Percentiles rank a stretch among this genome's conserved stretches.
Conservation (phyloP, 192 early-diverging fungal species). For the Backusella luteola region DNA sequence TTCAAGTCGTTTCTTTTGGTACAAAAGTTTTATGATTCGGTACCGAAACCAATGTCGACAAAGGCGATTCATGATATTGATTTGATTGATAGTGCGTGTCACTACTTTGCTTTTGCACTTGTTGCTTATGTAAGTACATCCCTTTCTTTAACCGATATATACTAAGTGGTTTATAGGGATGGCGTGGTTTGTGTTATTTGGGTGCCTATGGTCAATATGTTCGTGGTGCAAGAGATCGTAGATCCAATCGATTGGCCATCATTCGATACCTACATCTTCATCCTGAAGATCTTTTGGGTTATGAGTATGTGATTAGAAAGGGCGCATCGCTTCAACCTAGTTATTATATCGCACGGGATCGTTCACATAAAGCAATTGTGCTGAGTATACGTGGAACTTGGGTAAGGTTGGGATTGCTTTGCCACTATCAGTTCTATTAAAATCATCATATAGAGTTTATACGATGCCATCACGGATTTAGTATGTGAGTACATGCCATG, state of each 20-base stretch:
- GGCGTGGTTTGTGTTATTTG: slow-evolving; percentile 34
- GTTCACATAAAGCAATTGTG: slow-evolving; percentile 59
- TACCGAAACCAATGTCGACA: not conserved
- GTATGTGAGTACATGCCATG: slow-evolving; percentile 75
- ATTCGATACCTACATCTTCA: slow-evolving; percentile 58
- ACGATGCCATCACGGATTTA: slow-evolving; percentile 75
- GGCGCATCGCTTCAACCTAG: slow-evolving; percentile 63
- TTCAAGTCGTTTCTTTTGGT: slow-evolving; percentile 53
- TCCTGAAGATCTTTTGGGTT: slow-evolving; percentile 62
- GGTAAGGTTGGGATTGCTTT: slow-evolving; percentile 29
- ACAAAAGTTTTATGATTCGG: slow-evolving; percentile 48
- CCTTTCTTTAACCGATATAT: not conserved
- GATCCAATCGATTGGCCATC: slow-evolving; percentile 65
- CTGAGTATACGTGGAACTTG: slow-evolving; percentile 73
- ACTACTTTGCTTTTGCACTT: slow-evolving; percentile 55
- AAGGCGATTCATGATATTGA: slow-evolving; percentile 21
- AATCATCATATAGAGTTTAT: slow-evolving; percentile 48
- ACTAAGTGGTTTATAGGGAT: slow-evolving; percentile 17
- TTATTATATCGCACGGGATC: slow-evolving; percentile 72
- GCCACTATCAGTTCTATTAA: not conserved
- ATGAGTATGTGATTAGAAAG: slow-evolving; percentile 64
- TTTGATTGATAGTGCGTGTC: slow-evolving; percentile 43
- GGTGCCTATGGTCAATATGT: slow-evolving; percentile 26
- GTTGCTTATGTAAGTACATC: slow-evolving; percentile 46
- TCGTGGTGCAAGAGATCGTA: slow-evolving; percentile 46